Evolutionary conservation across 2,329 filamentous ascomycete genomes (phyloP), one percentile per base, ranked within the genome.

Genomic region (Camptophora hylomeconis): DNA sequence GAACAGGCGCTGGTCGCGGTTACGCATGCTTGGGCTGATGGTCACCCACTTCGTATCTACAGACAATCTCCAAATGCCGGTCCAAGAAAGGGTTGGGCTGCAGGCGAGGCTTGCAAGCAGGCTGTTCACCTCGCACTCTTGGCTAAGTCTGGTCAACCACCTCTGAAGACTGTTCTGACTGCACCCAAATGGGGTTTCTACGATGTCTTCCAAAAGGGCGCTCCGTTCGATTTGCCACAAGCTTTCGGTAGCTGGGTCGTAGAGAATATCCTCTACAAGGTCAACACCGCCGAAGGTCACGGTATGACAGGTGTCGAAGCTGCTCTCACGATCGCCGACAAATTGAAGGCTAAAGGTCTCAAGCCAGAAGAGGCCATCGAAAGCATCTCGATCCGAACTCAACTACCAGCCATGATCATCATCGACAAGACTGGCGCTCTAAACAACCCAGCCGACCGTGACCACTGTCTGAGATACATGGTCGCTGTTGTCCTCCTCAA

Each of bases 391-490:
- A 93, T 87, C 73, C 79, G 89, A 48, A 98, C 89, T 6, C 89
- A 98, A 65, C 89, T 95, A 63, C 89, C 89, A 35, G 95, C 89
- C 65, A 74, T 98, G 53, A 84, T 89, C 49, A 98, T 98, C 62
- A 98, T 98, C 50, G 89, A 98, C 72, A 98, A 98, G 72, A 89
- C 95, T 64, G 92, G 93, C 72, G 77, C 86, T 47, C 92, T 98
- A 82, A 84, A 94, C 68, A 98, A 98, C 75, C 98, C 95, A 52
- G 89, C 89, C 51, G 89, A 98, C 63, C 84, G 89, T 51, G 89
- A 98, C 61, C 89, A 98, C 72, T 98, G 89, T 64, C 87, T 98
- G 45, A 89, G 94, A 58, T 98, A 98, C 73, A 98, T 98, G 89
- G 81, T 83, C 52, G 29, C 86, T 41, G 84, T 83, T 49, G 95